Evolutionary conservation across 2,329 filamentous ascomycete species (phyloP).

Genomic region (Exophiala lecanii-corni): DNA sequence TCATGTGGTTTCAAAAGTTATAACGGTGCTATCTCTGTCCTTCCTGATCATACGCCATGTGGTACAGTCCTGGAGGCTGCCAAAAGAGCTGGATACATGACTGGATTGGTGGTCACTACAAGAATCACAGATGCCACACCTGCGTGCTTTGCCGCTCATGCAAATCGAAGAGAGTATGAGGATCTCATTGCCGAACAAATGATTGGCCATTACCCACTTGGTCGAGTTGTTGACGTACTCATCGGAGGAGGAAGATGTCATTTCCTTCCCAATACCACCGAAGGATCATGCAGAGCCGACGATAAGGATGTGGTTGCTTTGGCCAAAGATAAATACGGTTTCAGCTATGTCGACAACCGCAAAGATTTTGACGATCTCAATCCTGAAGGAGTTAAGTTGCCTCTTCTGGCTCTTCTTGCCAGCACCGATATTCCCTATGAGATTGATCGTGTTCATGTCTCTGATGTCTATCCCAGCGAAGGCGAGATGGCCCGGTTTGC

Average conservation of each 20-base stretch:
- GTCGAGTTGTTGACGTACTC: conserved; percentile 84
- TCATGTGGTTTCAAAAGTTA: conserved; percentile 91
- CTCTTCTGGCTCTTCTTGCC: conserved; percentile 82
- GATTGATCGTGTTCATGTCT: conserved; percentile 76
- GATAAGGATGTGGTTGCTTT: conserved; percentile 68
- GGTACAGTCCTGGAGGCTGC: conserved; percentile 92
- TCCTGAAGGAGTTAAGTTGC: conserved; percentile 64
- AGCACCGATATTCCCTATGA: conserved; percentile 82
- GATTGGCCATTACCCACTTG: conserved; percentile 80
- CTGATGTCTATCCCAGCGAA: conserved; percentile 78
- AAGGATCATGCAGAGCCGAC: conserved; percentile 77
- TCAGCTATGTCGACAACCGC: conserved; percentile 70
- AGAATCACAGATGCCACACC: conserved; percentile 94
- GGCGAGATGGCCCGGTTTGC: conserved; percentile 88
- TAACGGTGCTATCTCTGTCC: conserved; percentile 88
- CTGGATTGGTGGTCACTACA: conserved; percentile 91
- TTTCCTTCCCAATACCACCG: conserved; percentile 77
- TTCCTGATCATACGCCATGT: conserved; percentile 80
- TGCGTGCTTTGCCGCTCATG: conserved; percentile 89
- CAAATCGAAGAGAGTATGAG: conserved; percentile 71
- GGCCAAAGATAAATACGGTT: conserved; percentile 68
- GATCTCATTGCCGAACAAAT: conserved; percentile 91
- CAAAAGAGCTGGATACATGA: conserved; percentile 85
- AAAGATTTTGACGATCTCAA: conserved; percentile 70
- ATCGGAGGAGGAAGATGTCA: conserved; percentile 90